These are phyloP conservation scores for Clausena lansium DNA, from an alignment of 345 rosid genomes.

Conservation along the genomic window DNA sequence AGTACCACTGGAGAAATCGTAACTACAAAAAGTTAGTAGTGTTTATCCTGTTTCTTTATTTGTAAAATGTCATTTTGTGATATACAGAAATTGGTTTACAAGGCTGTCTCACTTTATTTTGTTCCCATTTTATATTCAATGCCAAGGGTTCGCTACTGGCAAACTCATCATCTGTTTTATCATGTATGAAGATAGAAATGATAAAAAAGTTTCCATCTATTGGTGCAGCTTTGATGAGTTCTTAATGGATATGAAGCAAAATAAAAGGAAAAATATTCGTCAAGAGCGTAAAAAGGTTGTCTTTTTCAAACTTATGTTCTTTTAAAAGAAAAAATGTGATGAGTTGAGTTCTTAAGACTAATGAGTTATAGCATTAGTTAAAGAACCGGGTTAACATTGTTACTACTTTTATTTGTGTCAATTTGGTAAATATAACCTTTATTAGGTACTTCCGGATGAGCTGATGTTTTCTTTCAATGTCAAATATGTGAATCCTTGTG, in stretches of 20 bases:
- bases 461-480: not conserved
- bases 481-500: not conserved
- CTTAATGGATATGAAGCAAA: constrained; percentile 94
- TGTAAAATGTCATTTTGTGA: not conserved
- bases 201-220: constrained; percentile 11
- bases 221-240: constrained; percentile 84
- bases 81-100: not conserved
- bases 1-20: constrained; percentile 90
- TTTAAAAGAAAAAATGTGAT: not conserved
- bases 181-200: constrained; percentile 11
- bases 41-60: not conserved
- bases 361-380: not conserved
- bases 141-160: not conserved
- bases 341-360: not conserved
- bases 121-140: not conserved
- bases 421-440: not conserved
- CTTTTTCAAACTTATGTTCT: not conserved
- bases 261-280: constrained; percentile 84
- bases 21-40: constrained; percentile 67
- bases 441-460: not conserved
- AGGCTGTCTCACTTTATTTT: not conserved
- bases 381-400: not conserved
- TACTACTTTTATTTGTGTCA: not conserved
- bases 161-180: not conserved
- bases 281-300: constrained; percentile 93